A percentile compares a stretch with the other conserved stretches of the same genome.
Conservation (phyloP, 2,329 filamentous ascomycete species). For the Aspergillus sp. region DNA sequence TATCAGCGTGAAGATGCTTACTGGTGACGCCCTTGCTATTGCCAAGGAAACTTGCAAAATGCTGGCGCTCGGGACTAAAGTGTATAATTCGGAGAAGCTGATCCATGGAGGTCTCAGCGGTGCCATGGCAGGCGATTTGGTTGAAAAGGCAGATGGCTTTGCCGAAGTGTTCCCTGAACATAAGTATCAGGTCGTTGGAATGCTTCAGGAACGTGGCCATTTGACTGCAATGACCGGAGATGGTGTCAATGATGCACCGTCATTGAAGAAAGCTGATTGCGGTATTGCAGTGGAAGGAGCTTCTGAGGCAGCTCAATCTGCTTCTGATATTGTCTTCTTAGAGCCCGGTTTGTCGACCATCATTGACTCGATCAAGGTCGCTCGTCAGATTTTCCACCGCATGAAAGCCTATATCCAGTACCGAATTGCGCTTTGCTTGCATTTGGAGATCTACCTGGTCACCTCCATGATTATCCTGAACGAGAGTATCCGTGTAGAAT, state of each 20-base stretch:
- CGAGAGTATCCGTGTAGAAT: conserved; percentile 65
- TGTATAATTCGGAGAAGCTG: conserved; percentile 72
- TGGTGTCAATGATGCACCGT: conserved; percentile 68
- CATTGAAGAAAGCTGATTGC: conserved; percentile 66
- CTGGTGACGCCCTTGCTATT: conserved; percentile 71
- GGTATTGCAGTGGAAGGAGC: conserved; percentile 68
- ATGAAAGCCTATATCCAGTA: conserved; percentile 76
- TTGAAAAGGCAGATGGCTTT: conserved; percentile 67
- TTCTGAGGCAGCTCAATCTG: conserved; percentile 65
- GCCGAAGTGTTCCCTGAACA: conserved; percentile 70
- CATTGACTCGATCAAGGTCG: conserved; percentile 65
- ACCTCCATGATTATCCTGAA: conserved; percentile 75
- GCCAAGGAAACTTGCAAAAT: conserved; percentile 79
- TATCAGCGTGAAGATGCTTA: conserved; percentile 74
- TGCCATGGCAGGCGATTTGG: conserved; percentile 66
- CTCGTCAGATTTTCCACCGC: conserved; percentile 68
- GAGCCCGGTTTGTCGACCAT: conserved; percentile 65
- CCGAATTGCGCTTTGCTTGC: conserved; percentile 67
- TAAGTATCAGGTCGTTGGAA: conserved; percentile 69
- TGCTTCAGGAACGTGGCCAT: conserved; percentile 66
- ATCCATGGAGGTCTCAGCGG: conserved; percentile 69
- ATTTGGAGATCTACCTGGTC: conserved; percentile 69
- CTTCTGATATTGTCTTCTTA: conserved; percentile 68
- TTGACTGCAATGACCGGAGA: conserved; percentile 70
- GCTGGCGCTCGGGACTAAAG: conserved; percentile 70